Base-by-base conservation (phyloP, 768 basidiomycete species). In the Calocybe cyanea region DNA sequence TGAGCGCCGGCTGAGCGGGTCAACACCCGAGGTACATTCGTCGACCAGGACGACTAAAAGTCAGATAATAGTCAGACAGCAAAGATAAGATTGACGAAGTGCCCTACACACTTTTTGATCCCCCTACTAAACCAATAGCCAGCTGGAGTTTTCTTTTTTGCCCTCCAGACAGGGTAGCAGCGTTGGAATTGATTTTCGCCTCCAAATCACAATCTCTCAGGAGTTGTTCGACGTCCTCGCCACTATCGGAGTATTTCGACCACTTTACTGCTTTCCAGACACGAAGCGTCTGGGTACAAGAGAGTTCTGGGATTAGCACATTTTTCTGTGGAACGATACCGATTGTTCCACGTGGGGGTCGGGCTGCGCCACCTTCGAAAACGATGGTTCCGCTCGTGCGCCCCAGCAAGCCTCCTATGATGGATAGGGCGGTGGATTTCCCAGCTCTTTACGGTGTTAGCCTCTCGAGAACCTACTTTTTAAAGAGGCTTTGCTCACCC, bases 251-350 rank as follows among this genome's bases (percentile, higher is more conserved):
- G 52, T 64, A 61, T 4, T 65, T 57, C n/a, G 77, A 78, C 63
- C 73, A 72, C 59, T 91, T 91, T 52, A 90, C 75, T 6, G 82
- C 82, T 36, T 66, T 70, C 87, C 87, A 90, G 23, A 90, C 75
- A 1, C 72, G 69, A 13, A 90, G 66, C 1, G 85, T 87, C 63
- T 91, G 84, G 38, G 80, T 67, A 58, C 86, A 89, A 1, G 81
- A 75, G 15, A 91, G 65, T 43, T 89, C 87, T 0, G 85, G 78
- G 58, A 89, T 87, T 2, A 91, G 69, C 4, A 91, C 87, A 54
- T 91, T 89, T 67, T 86, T 88, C 66, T 90, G 87, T 0, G 87
- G 85, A 0, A 87, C 86, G 46, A 91, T 82, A 1, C 88, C 87
- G 14, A 91, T 59, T 0, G 76, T 77, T 6, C 86, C 85, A 0